These are phyloP conservation scores for Salmacisia buchloeana DNA, from an alignment of 1,284 basidiomycete genomes.

Conservation along the genomic window DNA sequence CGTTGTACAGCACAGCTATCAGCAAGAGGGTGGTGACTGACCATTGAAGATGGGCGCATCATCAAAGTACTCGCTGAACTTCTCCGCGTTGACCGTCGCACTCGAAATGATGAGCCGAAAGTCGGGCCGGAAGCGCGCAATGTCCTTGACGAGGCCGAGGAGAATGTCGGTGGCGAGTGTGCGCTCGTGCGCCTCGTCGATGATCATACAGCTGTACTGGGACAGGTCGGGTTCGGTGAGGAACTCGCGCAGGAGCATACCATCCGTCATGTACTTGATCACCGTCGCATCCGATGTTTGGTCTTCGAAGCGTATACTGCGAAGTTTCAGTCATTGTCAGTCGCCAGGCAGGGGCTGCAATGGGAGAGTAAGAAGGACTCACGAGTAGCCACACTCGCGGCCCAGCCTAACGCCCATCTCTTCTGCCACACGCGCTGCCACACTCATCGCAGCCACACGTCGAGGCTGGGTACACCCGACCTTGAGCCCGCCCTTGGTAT, in stretches of 20 bases:
- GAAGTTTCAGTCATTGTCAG: background rate
- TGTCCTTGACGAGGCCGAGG: constrained; percentile 49
- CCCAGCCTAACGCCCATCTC: constrained; percentile 96
- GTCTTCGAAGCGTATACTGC: constrained; percentile 88
- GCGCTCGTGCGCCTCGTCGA: constrained; percentile 50
- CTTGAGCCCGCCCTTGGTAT: constrained; percentile 75
- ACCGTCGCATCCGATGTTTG: constrained; percentile 79
- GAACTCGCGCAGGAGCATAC: constrained; percentile 50
- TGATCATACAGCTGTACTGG: constrained; percentile 46
- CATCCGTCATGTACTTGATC: constrained; percentile 50
- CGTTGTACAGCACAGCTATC: background rate
- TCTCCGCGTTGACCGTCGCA: constrained; percentile 48
- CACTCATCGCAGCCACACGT: constrained; percentile 97
- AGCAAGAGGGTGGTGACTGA: background rate
- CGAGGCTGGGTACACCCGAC: constrained; percentile 97
- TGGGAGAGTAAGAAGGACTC: background rate
- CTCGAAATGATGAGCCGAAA: constrained; percentile 46
- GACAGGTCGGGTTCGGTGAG: constrained; percentile 45
- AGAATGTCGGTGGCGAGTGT: constrained; percentile 48
- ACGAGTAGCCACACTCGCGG: constrained; percentile 91
- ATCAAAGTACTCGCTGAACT: constrained; percentile 49
- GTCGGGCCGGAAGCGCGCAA: constrained; percentile 46
- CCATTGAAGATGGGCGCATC: constrained; percentile 47
- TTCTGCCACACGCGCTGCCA: constrained; percentile 95
- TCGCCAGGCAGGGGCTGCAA: background rate